Conservation (phyloP, 129 eudicot species). For the Tanacetum coccineum region DNA sequence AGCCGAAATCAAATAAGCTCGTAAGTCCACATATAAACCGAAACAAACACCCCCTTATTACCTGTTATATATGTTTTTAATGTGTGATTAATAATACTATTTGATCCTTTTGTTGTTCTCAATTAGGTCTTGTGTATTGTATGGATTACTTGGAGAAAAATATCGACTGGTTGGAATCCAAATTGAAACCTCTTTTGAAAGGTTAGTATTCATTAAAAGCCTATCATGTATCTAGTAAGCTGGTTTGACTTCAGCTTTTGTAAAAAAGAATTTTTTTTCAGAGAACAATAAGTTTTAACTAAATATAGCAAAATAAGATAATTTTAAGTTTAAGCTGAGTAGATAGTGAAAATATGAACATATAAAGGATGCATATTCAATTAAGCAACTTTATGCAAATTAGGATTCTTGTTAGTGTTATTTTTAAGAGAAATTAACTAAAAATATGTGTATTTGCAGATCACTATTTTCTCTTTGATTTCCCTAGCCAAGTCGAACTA, state of each 20-base stretch:
- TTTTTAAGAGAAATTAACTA: not conserved
- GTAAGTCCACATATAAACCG: no score
- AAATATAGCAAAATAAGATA: not conserved
- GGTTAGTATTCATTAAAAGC: constrained; percentile 44
- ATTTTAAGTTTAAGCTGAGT: not conserved
- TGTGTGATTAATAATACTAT: not conserved
- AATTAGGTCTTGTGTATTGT: constrained; percentile 79
- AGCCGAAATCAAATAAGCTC: no score
- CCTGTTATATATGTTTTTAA: constrained; percentile 7
- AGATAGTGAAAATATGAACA: not conserved
- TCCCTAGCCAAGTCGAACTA: constrained; percentile 94
- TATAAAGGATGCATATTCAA: not conserved
- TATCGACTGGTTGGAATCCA: constrained; percentile 87
- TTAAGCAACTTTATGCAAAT: not conserved
- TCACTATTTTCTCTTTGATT: constrained; percentile 93
- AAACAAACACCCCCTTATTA: no score
- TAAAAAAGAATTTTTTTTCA: no score
- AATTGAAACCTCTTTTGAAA: constrained; percentile 75
- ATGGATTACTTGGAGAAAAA: constrained; percentile 98
- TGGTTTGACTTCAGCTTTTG: no score
- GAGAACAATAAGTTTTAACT: no score
- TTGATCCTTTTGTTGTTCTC: constrained; percentile 5
- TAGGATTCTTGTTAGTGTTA: not conserved
- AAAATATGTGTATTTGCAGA: constrained; percentile 41
- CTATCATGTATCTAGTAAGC: constrained; percentile 2